Conservation (phyloP, 2,329 filamentous ascomycete genomes). For the Fusarium longipes region DNA sequence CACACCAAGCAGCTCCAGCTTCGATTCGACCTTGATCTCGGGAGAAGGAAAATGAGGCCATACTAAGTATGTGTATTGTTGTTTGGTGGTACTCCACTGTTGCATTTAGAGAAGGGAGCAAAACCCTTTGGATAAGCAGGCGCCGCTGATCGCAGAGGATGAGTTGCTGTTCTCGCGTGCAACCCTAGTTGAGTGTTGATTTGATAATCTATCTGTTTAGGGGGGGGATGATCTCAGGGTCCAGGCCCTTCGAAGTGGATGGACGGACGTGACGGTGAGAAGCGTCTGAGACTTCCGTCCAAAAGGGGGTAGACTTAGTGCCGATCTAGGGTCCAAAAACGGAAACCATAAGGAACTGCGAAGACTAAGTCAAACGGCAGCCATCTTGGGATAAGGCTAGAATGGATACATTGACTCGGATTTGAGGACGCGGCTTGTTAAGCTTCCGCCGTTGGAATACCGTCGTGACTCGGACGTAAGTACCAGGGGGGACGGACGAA, state of each 20-base stretch:
- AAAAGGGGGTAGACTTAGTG: slow-evolving; percentile 33
- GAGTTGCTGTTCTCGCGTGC: slow-evolving; percentile 33
- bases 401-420: slow-evolving; percentile 6
- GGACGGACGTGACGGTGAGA: slow-evolving; percentile 32
- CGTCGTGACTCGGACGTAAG: slow-evolving; percentile 3
- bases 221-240: slow-evolving; percentile 45
- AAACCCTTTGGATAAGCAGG: background rate
- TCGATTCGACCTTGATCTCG: background rate
- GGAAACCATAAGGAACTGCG: slow-evolving; percentile 37
- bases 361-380: slow-evolving; percentile 20
- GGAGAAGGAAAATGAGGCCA: slow-evolving; percentile 8
- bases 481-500: background rate
- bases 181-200: slow-evolving; percentile 37
- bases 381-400: slow-evolving; percentile 21
- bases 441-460: slow-evolving; percentile 11
- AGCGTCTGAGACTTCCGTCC: slow-evolving; percentile 17
- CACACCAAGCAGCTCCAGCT: background rate
- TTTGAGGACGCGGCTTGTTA: slow-evolving; percentile 11
- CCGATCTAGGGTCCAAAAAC: slow-evolving; percentile 4
- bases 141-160: slow-evolving; percentile 31
- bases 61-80: background rate
- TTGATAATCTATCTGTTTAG: slow-evolving; percentile 37
- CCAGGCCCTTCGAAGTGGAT: slow-evolving; percentile 45
- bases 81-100: background rate
- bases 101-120: background rate